These are phyloP conservation scores for Tricholoma sp. DNA, from an alignment of 768 basidiomycete species.

Conservation along the genomic window DNA sequence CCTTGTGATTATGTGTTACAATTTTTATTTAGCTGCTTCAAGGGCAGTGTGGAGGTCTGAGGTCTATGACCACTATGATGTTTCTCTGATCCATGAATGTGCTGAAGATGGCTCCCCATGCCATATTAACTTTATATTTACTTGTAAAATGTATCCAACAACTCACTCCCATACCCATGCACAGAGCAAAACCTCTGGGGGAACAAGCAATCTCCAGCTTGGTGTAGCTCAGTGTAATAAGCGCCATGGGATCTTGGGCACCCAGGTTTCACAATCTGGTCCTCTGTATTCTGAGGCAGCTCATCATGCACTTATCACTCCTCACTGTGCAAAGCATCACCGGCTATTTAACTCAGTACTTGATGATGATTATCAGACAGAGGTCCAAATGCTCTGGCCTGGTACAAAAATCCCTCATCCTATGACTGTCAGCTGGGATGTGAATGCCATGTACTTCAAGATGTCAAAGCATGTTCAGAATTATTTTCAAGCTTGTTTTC, in stretches of 20 bases:
- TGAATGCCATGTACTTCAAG: constrained; percentile 15
- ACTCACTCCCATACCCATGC: constrained; percentile 3
- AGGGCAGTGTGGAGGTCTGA: constrained; percentile 4
- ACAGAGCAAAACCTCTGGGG: constrained; percentile 15
- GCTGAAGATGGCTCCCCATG: background rate
- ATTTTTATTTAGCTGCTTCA: background rate
- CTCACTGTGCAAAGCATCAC: constrained; percentile 17
- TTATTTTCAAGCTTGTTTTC: constrained; percentile 17
- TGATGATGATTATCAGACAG: constrained; percentile 22
- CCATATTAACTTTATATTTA: constrained; percentile 6
- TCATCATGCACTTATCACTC: constrained; percentile 22
- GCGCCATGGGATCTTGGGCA: constrained; percentile 4
- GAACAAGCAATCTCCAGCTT: constrained; percentile 18
- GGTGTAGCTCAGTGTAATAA: constrained; percentile 8
- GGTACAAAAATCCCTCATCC: constrained; percentile 17
- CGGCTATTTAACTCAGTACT: constrained; percentile 23
- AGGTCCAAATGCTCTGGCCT: constrained; percentile 28
- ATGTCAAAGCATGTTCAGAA: constrained; percentile 13
- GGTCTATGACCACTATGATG: constrained; percentile 17
- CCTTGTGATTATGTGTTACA: background rate
- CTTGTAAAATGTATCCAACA: constrained; percentile 9
- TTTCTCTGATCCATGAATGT: constrained; percentile 10
- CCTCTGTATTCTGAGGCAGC: constrained; percentile 10
- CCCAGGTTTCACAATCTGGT: background rate
- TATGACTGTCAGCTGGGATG: constrained; percentile 17